Evolutionary conservation across 176 grass and related monocot species (phyloP), one percentile per base, ranked within the genome.

Genomic region (Elaeis guineensis): DNA sequence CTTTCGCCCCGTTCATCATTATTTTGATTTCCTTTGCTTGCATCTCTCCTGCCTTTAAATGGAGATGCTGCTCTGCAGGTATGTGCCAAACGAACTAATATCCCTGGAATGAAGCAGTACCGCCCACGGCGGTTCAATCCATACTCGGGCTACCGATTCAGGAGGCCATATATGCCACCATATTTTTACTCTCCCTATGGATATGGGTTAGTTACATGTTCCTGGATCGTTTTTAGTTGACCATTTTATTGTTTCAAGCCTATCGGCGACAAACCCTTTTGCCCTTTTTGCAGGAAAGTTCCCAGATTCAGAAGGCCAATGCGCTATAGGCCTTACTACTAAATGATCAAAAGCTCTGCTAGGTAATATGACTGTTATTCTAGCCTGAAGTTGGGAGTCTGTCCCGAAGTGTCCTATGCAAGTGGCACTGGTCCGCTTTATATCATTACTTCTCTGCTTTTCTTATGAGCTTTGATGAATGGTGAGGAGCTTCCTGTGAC

Each of bases 51-150:
- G 9, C 9, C 35, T 44, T 44, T 44, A 44, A n/a, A 44, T 5
- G 16, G 21, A 9, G 48, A 73, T 22, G 5, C 6, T 16, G 44
- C 32, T 66, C 5, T 19, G 60, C 49, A 90, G 87, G 87, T 90
- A 52, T 72, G 82, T 4, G 79, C 82, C 0, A 90, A 90, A 63
- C 71, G 87, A 20, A 90, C 87, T 57, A 90, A 90, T 49, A 64
- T 85, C 50, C 86, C 86, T 62, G 86, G 86, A 6, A 54, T 90
- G 86, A 90, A 90, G 78, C 86, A 82, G 54, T 76, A 68, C 56
- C 86, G 78, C 6, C 75, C 78, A 5, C 57, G 86, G 49, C 76
- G 80, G 26, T 89, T 54, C 73, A 89, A 77, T 61, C 85, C 80
- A 53, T 85, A 79, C 57, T 63, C 74, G 70, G 76, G 64, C 2